A percentile compares a stretch with the other conserved stretches of the same genome.
Evolutionary conservation across 2,329 filamentous ascomycete species (phyloP).

Genomic region (Fusarium nygamai): DNA sequence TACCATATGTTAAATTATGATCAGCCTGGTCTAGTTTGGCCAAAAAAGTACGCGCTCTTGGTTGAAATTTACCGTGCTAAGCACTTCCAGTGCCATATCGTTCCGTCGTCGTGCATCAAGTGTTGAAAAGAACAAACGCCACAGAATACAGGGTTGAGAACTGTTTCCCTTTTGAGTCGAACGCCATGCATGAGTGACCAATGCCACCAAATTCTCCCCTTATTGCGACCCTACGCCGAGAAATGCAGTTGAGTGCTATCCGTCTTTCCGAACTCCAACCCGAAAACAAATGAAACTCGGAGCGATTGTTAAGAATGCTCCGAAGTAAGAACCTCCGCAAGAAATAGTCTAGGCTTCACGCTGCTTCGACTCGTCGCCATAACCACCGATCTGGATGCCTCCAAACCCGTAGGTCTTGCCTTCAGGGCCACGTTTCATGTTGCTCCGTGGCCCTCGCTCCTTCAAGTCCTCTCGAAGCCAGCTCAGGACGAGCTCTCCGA

Average conservation of each 20-base stretch:
- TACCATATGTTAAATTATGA: not conserved
- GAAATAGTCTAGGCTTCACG: conserved; percentile 39
- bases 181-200: conserved; percentile 32
- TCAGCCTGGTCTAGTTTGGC: conserved; percentile 46
- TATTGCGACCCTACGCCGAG: conserved; percentile 19
- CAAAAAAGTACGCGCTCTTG: conserved; percentile 12
- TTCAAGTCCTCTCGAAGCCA: conserved; percentile 87
- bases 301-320: conserved; percentile 38
- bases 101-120: conserved; percentile 24
- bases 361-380: conserved; percentile 63
- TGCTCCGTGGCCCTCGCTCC: conserved; percentile 79
- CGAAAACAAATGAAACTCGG: conserved; percentile 12
- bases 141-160: conserved; percentile 48
- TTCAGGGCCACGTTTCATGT: conserved; percentile 65
- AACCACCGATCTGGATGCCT: conserved; percentile 64
- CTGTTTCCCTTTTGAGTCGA: conserved; percentile 39
- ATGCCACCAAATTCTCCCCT: not conserved
- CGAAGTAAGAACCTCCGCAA: not conserved
- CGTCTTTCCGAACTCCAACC: conserved; percentile 18
- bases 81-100: not conserved
- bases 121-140: conserved; percentile 45
- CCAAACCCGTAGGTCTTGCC: conserved; percentile 70
- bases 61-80: conserved; percentile 2
- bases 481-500: conserved; percentile 86
- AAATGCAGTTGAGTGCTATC: conserved; percentile 49